Percentiles rank a stretch among this genome's conserved stretches.
Evolutionary conservation across 2,329 filamentous ascomycete genomes (phyloP).

Genomic region (Apiospora saccharicola): DNA sequence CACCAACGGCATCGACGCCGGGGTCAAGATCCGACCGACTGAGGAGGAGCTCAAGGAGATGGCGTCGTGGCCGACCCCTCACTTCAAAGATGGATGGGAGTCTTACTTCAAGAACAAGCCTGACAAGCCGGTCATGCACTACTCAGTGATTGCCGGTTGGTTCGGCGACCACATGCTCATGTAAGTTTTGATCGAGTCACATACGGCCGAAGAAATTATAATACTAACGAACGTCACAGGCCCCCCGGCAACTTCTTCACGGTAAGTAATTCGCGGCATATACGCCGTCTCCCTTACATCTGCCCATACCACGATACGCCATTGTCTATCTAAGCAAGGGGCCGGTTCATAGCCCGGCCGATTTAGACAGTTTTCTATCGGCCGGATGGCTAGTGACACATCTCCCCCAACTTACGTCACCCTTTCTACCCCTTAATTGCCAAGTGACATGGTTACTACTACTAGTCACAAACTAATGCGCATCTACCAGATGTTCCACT

Average conservation of each 20-base stretch:
- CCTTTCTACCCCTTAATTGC: not conserved
- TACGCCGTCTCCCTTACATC: not conserved
- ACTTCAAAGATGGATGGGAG: constrained; percentile 80
- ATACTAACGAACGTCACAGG: not conserved
- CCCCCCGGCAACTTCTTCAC: constrained; percentile 38
- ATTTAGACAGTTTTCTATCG: too few relatives aligned
- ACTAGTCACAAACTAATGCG: not conserved
- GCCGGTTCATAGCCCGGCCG: not conserved
- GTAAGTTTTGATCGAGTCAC: constrained; percentile 42
- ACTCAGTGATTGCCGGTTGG: constrained; percentile 76
- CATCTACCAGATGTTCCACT: constrained; percentile 73
- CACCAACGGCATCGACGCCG: constrained; percentile 82
- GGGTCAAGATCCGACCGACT: constrained; percentile 78
- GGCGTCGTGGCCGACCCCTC: constrained; percentile 75
- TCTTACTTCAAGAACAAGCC: constrained; percentile 86
- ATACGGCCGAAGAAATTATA: not conserved
- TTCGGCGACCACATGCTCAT: constrained; percentile 68
- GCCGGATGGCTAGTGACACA: not conserved
- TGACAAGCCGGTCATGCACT: constrained; percentile 89
- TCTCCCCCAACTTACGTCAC: not conserved
- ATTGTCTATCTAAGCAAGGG: not conserved
- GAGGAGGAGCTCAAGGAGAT: constrained; percentile 72
- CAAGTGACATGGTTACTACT: constrained; percentile 60
- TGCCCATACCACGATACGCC: not conserved
- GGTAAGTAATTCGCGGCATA: constrained; percentile 37